Conservation (phyloP, 2,329 filamentous ascomycete species). For the Fusarium guadeloupense region DNA sequence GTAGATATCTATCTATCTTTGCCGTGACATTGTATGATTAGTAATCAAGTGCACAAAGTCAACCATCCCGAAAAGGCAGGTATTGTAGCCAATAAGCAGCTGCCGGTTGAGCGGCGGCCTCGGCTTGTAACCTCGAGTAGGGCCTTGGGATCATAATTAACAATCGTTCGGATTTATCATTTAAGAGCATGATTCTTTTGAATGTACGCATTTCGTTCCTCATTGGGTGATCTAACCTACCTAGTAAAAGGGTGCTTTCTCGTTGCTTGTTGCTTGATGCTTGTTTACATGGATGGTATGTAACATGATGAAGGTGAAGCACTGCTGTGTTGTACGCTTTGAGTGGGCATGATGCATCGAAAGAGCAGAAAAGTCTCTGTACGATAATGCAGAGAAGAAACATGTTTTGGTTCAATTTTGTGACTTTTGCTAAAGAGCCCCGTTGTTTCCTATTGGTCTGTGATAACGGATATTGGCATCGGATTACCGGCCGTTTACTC, state of each 20-base stretch:
- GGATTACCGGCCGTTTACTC: background rate
- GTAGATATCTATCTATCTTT: background rate
- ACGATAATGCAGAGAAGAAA: background rate
- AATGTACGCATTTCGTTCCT: background rate
- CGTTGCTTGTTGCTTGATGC: background rate
- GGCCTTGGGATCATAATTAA: conserved; percentile 2
- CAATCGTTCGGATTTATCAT: background rate
- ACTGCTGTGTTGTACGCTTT: no score
- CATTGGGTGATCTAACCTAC: no score
- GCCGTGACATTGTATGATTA: no score
- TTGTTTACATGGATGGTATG: background rate
- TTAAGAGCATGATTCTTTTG: background rate
- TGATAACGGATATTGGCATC: background rate
- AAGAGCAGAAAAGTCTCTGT: background rate
- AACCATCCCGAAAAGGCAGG: conserved; percentile 30
- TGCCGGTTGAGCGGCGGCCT: conserved; percentile 13
- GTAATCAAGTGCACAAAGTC: background rate
- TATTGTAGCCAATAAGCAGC: conserved; percentile 27
- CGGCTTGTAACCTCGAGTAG: conserved; percentile 12
- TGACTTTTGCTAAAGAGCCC: background rate
- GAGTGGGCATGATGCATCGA: no score
- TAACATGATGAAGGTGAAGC: no score
- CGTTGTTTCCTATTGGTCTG: background rate
- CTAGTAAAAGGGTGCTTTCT: background rate
- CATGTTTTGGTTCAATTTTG: background rate